Evolutionary conservation across 257 asterid species (phyloP).

Genomic region (Thymus quinquecostatus): DNA sequence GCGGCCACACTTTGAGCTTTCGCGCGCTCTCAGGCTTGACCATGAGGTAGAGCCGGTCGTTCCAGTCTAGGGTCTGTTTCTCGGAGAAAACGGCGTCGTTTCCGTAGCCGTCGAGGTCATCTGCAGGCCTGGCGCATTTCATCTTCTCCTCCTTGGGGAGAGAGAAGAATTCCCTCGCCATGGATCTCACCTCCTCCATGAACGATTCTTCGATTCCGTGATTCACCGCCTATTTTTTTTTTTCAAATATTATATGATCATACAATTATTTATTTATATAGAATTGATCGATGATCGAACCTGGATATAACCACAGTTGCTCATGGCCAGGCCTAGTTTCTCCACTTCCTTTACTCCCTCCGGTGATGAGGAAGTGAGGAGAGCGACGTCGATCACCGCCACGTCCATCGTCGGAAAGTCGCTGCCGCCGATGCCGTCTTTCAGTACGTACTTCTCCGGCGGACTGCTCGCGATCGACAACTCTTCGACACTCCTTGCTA

Average conservation of each 20-base stretch:
- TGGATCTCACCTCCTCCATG: conserved; percentile 36
- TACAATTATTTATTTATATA: background rate
- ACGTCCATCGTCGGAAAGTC: conserved; percentile 32
- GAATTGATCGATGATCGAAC: background rate
- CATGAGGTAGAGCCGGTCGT: conserved; percentile 37
- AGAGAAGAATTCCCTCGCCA: conserved; percentile 36
- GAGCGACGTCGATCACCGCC: conserved; percentile 39
- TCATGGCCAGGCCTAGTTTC: conserved; percentile 35
- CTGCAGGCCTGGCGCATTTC: conserved; percentile 34
- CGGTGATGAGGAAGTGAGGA: conserved; percentile 40
- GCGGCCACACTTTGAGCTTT: conserved; percentile 45
- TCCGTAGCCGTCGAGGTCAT: conserved; percentile 43
- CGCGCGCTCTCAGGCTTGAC: conserved; percentile 32
- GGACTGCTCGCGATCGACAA: conserved; percentile 25
- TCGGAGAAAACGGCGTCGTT: conserved; percentile 38
- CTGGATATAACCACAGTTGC: conserved; percentile 46
- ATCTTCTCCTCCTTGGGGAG: conserved; percentile 53
- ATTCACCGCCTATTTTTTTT: conserved; percentile 32
- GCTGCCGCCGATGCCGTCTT: conserved; percentile 30
- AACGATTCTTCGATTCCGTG: conserved; percentile 40
- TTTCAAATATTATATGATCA: too few relatives aligned
- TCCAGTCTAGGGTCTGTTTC: conserved; percentile 39
- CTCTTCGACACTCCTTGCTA: conserved; percentile 34
- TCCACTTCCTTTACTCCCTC: conserved; percentile 32
- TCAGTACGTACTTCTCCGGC: conserved; percentile 38